Conservation (phyloP, 225 moss, liverwort and hornwort species). For the Lunularia cruciata region DNA sequence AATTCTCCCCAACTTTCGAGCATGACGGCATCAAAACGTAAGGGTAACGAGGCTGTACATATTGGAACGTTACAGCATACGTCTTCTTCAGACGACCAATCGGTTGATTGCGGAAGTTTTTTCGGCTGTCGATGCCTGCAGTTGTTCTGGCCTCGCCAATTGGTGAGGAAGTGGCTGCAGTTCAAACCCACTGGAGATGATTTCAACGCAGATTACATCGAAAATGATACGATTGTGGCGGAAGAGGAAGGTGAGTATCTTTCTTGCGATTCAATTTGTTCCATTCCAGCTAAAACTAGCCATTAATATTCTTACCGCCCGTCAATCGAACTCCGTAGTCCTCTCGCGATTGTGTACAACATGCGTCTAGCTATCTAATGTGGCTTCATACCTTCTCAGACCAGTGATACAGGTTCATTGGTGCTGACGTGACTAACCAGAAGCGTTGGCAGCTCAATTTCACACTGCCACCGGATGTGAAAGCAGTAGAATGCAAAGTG, state of each 20-base stretch:
- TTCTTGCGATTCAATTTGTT: too few relatives aligned
- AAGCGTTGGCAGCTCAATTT: too few relatives aligned
- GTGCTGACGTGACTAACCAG: too few relatives aligned
- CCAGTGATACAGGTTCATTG: too few relatives aligned
- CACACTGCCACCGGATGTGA: too few relatives aligned
- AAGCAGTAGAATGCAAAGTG: too few relatives aligned
- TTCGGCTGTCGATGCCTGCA: conserved; percentile 55
- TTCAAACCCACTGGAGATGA: conserved; percentile 71
- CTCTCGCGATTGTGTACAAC: too few relatives aligned
- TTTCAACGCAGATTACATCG: conserved; percentile 69
- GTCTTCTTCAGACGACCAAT: conserved; percentile 36
- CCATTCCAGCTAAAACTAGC: too few relatives aligned
- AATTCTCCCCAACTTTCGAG: neutral
- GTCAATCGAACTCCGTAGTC: too few relatives aligned
- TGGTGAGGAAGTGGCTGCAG: conserved; percentile 85
- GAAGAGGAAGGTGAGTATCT: conserved; percentile 47
- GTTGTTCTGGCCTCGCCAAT: conserved; percentile 87
- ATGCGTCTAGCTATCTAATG: too few relatives aligned
- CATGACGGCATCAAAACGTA: neutral
- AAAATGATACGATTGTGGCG: conserved; percentile 31
- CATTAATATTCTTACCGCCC: too few relatives aligned
- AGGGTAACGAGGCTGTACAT: conserved; percentile 11
- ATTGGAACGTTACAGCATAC: conserved; percentile 35
- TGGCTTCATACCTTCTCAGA: too few relatives aligned
- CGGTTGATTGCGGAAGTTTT: conserved; percentile 48